Evolutionary conservation across 495 filamentous ascomycete genomes (phyloP).

Genomic region (Podospora conica): DNA sequence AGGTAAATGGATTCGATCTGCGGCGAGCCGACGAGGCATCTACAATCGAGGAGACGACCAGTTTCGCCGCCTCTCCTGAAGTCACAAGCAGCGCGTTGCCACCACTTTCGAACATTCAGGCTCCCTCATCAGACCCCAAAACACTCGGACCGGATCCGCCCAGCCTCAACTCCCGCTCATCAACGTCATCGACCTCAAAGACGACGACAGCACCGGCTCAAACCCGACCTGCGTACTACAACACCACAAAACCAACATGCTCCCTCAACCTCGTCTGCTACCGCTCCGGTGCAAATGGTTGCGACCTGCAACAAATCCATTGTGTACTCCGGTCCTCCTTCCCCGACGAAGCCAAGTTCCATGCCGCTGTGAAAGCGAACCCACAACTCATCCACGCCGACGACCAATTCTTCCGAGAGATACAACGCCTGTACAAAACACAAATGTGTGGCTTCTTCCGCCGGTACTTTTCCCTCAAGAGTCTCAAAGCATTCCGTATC

Average conservation of each 20-base stretch:
- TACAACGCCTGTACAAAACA: background rate
- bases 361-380: background rate
- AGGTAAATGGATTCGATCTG: background rate
- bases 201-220: background rate
- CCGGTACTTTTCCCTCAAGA: slow-evolving; percentile 4
- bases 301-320: slow-evolving; percentile 3
- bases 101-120: background rate
- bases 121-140: background rate
- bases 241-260: slow-evolving; percentile 2
- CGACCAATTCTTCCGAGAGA: slow-evolving; percentile 7
- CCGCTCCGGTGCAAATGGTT: slow-evolving; percentile 1
- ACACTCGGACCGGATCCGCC: background rate
- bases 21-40: background rate
- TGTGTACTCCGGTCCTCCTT: background rate
- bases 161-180: background rate
- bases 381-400: background rate
- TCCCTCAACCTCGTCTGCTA: slow-evolving; percentile 8
- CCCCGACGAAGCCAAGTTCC: background rate
- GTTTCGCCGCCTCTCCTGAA: background rate
- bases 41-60: background rate
- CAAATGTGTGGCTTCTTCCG: slow-evolving; percentile 9
- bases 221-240: background rate
- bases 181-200: background rate
- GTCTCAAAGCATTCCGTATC: background rate
- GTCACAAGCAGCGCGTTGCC: background rate